Percentiles rank a stretch among this genome's conserved stretches.
phyloP scores from a whole-genome alignment of 2,329 filamentous ascomycete species.

The Colletotrichum noveboracense region DNA sequence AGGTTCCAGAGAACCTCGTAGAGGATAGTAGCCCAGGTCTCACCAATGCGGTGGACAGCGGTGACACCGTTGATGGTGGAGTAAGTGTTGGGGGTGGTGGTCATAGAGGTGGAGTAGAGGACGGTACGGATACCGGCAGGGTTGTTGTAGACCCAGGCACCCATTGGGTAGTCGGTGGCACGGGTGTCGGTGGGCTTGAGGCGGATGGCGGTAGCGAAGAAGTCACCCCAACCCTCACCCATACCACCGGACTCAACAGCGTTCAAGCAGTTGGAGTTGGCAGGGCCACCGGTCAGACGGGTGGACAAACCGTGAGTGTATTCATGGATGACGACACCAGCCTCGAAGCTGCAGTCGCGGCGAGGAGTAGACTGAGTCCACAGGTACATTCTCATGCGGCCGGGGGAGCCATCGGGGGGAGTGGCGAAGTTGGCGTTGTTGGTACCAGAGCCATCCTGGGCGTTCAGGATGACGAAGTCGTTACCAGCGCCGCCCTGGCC shows the following conservation, averaged over 20 bases:
- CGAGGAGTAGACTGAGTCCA: constrained; percentile 53
- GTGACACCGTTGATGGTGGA: constrained; percentile 41
- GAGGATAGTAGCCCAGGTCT: constrained; percentile 55
- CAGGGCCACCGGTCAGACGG: constrained; percentile 63
- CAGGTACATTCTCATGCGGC: constrained; percentile 60
- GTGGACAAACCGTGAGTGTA: constrained; percentile 62
- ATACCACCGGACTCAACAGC: constrained; percentile 58
- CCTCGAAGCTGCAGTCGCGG: constrained; percentile 63
- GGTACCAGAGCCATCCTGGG: constrained; percentile 52
- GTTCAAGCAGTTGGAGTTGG: constrained; percentile 53
- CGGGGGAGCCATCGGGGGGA: constrained; percentile 47
- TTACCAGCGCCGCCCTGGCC: constrained; percentile 49
- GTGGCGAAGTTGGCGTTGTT: constrained; percentile 61
- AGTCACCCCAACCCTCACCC: constrained; percentile 65
- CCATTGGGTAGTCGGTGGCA: constrained; percentile 51
- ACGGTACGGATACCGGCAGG: constrained; percentile 51
- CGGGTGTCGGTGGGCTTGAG: constrained; percentile 51
- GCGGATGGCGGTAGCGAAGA: constrained; percentile 57
- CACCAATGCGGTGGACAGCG: constrained; percentile 53
- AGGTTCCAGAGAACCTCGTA: constrained; percentile 65
- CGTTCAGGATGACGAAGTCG: constrained; percentile 55
- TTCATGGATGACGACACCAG: constrained; percentile 65
- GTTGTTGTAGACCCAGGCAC: constrained; percentile 52
- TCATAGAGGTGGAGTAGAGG: constrained; percentile 55
- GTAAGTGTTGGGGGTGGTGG: constrained; percentile 57